These are phyloP conservation scores for Chlamydomonas reinhardtii DNA, from an alignment of 163 green algal species.

Conservation along the genomic window DNA sequence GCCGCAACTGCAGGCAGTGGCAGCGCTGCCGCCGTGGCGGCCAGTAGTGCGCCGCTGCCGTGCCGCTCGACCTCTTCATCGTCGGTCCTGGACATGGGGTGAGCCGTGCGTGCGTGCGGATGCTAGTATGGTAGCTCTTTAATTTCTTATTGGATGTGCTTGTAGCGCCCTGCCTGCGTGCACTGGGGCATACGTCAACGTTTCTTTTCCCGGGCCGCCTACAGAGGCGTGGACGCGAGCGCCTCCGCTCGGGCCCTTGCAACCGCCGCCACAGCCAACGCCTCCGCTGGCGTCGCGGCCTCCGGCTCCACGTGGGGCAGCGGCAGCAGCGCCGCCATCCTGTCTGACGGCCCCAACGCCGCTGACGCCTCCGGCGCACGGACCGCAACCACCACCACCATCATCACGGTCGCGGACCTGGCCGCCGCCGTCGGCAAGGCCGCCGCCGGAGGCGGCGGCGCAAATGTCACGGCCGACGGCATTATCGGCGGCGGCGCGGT, in stretches of 20 bases:
- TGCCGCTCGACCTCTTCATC: conserved; percentile 13
- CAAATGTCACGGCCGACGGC: too few species aligned
- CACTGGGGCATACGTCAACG: too few species aligned
- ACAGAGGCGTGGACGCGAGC: conserved; percentile 6
- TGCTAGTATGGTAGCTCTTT: too few species aligned
- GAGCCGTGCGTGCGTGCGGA: background rate
- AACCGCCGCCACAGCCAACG: background rate
- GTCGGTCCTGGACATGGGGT: conserved; percentile 15
- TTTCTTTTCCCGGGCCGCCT: background rate
- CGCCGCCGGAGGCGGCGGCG: background rate
- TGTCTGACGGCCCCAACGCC: background rate
- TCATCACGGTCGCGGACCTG: background rate
- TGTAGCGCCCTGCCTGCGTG: too few species aligned
- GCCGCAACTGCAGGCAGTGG: background rate
- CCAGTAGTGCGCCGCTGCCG: background rate
- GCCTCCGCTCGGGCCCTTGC: background rate
- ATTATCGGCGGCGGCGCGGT: background rate
- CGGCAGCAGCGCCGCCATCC: conserved; percentile 5
- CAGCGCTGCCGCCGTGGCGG: background rate
- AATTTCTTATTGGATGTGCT: too few species aligned
- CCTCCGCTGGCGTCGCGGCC: background rate
- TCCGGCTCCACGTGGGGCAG: background rate
- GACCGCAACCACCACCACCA: background rate
- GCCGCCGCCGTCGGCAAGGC: background rate
- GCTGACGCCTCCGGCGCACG: background rate